These are phyloP conservation scores for Beta macrorhiza DNA, from an alignment of 179 eudicot genomes.

Conservation along the genomic window DNA sequence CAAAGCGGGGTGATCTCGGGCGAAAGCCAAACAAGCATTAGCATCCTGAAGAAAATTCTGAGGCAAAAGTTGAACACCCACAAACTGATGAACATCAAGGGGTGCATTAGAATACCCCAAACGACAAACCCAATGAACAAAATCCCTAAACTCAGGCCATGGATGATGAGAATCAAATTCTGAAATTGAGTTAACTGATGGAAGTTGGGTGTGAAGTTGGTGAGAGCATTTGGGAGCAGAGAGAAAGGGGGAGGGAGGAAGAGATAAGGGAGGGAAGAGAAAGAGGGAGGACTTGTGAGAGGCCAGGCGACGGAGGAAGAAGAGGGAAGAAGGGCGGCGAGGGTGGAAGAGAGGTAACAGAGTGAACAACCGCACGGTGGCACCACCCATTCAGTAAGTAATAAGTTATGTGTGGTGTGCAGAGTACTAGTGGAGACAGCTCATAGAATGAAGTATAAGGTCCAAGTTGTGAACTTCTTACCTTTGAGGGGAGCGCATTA, in stretches of 20 bases:
- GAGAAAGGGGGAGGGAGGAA: slow-evolving; percentile 12
- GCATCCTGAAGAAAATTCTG: slow-evolving; percentile 45
- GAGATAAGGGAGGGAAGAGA: slow-evolving; percentile 13
- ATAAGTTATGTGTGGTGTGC: no score
- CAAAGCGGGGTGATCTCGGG: slow-evolving; percentile 40
- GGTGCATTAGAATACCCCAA: slow-evolving; percentile 27
- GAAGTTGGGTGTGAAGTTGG: slow-evolving; percentile 30
- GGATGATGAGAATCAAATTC: slow-evolving; percentile 30
- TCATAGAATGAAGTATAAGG: no score
- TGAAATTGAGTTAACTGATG: not conserved
- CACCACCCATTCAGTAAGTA: slow-evolving; percentile 36
- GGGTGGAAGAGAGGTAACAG: slow-evolving; percentile 33
- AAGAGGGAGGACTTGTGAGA: slow-evolving; percentile 22
- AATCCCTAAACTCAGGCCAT: slow-evolving; percentile 55
- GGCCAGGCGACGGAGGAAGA: slow-evolving; percentile 19
- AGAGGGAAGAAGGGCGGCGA: slow-evolving; percentile 27
- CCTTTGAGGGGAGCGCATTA: no score
- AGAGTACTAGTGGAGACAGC: no score
- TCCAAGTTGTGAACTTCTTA: no score
- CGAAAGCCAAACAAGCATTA: slow-evolving; percentile 47
- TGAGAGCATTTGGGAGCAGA: slow-evolving; percentile 14
- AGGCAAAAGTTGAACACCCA: slow-evolving; percentile 34
- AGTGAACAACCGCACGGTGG: slow-evolving; percentile 44
- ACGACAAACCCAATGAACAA: slow-evolving; percentile 27
- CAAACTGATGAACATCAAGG: slow-evolving; percentile 35